Evolutionary conservation across 2,329 filamentous ascomycete genomes (phyloP), one percentile per base, ranked within the genome.

Genomic region (Botrytis pseudocinerea): DNA sequence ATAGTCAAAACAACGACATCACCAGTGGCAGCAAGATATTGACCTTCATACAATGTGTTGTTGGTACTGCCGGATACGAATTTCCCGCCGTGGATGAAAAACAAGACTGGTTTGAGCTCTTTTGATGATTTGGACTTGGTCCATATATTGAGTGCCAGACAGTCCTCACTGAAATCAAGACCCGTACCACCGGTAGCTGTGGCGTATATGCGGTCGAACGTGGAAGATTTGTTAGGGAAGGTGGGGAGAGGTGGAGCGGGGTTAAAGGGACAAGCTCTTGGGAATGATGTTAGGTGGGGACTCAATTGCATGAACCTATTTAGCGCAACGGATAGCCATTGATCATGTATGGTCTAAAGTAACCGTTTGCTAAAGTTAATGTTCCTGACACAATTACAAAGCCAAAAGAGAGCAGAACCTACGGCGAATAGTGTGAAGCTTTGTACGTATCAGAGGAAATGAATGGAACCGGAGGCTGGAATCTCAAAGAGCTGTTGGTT

Each of bases 31-130:
- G 48, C 70, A 51, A 71, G 38, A 35, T 66, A 71, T 25, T 71
- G 48, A 20, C 61, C 70, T 32, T 71, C 28, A 22, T 71, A 71
- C 1, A 66, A 32, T 1, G 60, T 80, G 32, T 79, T 81, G 66
- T 82, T 78, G 0, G 83, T 81, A 73, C 80, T 82, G 70, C 84
- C 84, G 63, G 78, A 79, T 3, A 75, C 78, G 70, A 84, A 85
- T 1, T 80, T 83, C 12, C 84, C 84, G 2, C 84, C 84, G 65
- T 83, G 81, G 12, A 85, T 82, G 82, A 83, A 85, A 16, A 86
- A 79, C 42, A 85, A 74, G 35, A 85, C 84, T 6, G 84, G 79
- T 59, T 83, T 85, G 48, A 81, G 80, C 35, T 73, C 69, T 4
- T 79, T 79, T 10, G 79, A 77, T 2, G 76, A 77, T 59, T 81